Evolutionary conservation across 345 rosid genomes (phyloP).

Genomic region (Salix exigua): DNA sequence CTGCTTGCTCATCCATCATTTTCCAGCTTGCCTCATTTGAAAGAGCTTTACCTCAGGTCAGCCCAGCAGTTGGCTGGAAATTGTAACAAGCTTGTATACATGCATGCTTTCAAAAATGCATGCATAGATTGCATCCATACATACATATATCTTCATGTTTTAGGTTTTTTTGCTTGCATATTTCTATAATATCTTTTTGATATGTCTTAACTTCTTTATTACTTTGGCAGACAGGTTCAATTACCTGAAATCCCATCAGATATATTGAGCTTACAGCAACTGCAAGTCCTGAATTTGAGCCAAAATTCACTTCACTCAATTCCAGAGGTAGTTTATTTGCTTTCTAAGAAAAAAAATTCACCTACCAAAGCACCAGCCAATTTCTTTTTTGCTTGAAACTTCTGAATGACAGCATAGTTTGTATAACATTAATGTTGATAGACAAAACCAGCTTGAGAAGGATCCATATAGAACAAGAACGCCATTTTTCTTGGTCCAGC

Average conservation of each 20-base stretch:
- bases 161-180: neutral
- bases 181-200: conserved; percentile 5
- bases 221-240: conserved; percentile 58
- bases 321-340: conserved; percentile 48
- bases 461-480: no score
- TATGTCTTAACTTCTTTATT: conserved; percentile 10
- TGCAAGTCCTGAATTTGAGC: conserved; percentile 72
- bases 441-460: no score
- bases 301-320: conserved; percentile 70
- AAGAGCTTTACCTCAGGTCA: conserved; percentile 86
- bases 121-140: neutral
- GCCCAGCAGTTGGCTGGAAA: conserved; percentile 14
- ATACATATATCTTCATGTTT: neutral
- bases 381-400: neutral
- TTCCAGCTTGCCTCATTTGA: conserved; percentile 58
- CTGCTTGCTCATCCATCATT: conserved; percentile 53
- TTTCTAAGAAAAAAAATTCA: neutral
- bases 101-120: neutral
- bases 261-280: conserved; percentile 50
- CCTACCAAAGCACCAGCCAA: neutral
- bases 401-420: neutral
- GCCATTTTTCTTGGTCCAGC: no score
- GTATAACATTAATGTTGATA: neutral
- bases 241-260: conserved; percentile 65
- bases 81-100: neutral